These are phyloP conservation scores for Phytopythium ostracodes DNA, from an alignment of 352 stramenopile genomes.

Conservation along the genomic window DNA sequence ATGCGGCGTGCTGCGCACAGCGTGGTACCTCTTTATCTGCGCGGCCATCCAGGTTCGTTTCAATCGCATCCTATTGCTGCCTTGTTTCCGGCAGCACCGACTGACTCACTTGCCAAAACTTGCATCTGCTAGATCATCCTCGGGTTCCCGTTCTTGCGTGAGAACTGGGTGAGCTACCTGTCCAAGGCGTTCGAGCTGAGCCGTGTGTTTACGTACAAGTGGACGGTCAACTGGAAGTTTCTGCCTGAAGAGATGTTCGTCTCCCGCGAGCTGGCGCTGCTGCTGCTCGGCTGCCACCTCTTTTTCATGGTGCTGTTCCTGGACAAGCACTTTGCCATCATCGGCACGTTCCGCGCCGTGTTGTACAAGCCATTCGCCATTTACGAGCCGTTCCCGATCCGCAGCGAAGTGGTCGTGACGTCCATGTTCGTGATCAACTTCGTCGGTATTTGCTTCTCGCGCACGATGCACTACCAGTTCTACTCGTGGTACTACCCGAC, in stretches of 20 bases:
- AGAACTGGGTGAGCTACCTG: conserved; percentile 94
- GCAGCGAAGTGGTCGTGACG: conserved; percentile 79
- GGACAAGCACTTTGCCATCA: conserved; percentile 81
- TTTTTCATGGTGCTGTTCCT: conserved; percentile 75
- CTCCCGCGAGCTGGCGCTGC: conserved; percentile 58
- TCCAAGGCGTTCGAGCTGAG: conserved; percentile 97
- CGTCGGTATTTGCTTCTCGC: conserved; percentile 94
- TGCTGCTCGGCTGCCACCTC: conserved; percentile 52
- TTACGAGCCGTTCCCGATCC: conserved; percentile 77
- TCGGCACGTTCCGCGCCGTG: conserved; percentile 68
- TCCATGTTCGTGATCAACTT: conserved; percentile 94
- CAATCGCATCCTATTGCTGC: background rate
- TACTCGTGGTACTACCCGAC: conserved; percentile 96
- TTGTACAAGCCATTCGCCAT: conserved; percentile 67
- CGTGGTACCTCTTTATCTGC: conserved; percentile 90
- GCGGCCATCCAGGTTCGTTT: conserved; percentile 74
- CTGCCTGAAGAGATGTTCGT: conserved; percentile 75
- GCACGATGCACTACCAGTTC: conserved; percentile 99
- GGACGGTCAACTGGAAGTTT: conserved; percentile 99
- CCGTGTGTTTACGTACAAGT: conserved; percentile 98
- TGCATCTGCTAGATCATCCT: conserved; percentile 68
- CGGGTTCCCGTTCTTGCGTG: conserved; percentile 93
- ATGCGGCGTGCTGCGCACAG: conserved; percentile 69
- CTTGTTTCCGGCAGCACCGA: background rate
- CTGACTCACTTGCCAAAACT: background rate